These are phyloP conservation scores for Starmerella bombicola DNA, from an alignment of 805 yeast species.

Conservation along the genomic window DNA sequence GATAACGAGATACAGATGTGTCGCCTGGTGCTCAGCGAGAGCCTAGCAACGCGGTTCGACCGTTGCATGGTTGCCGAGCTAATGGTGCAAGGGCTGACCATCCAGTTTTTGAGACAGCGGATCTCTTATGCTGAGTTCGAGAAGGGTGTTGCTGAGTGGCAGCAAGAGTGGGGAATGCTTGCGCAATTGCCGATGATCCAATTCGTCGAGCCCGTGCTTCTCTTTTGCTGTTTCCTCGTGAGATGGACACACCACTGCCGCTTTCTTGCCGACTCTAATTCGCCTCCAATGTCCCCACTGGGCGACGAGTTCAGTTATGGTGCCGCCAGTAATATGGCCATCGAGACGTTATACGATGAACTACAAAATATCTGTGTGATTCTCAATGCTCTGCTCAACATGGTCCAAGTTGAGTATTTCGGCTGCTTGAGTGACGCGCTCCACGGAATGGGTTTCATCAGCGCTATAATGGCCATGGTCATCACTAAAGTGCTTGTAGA, in stretches of 20 bases:
- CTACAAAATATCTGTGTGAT: constrained; percentile 35
- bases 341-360: constrained; percentile 28
- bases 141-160: constrained; percentile 47
- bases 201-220: constrained; percentile 59
- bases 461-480: constrained; percentile 9
- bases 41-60: constrained; percentile 62
- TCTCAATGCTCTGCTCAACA: constrained; percentile 32
- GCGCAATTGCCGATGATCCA: constrained; percentile 61
- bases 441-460: constrained; percentile 33
- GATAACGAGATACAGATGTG: constrained; percentile 48
- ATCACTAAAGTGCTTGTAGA: not conserved
- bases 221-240: constrained; percentile 37
- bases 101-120: constrained; percentile 41
- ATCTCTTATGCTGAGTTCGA: constrained; percentile 31
- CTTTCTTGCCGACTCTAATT: not conserved
- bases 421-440: constrained; percentile 62
- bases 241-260: constrained; percentile 8
- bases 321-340: constrained; percentile 2
- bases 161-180: constrained; percentile 54
- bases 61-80: constrained; percentile 74
- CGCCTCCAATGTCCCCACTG: constrained; percentile 2
- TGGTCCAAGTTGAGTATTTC: constrained; percentile 44
- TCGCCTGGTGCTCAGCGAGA: constrained; percentile 42
- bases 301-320: not conserved
- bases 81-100: constrained; percentile 44